Conservation (phyloP, 257 asterid genomes). For the Jasminum sambac region DNA sequence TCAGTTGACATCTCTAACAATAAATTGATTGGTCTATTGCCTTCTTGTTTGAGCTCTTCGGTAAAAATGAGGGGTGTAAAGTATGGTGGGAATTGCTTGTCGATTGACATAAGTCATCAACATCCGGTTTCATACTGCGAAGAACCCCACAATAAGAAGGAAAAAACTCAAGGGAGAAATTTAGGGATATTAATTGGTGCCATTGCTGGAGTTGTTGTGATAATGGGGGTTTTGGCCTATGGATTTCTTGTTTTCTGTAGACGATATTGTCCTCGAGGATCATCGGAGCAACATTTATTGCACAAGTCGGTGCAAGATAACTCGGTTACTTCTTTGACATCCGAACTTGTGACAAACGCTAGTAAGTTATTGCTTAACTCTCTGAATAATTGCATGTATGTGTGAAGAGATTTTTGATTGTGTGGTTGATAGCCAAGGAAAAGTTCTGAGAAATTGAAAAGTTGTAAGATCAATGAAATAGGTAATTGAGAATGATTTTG, state of each 20-base stretch:
- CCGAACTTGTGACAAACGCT: slow-evolving; percentile 53
- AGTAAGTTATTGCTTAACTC: slow-evolving; percentile 36
- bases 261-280: slow-evolving; percentile 40
- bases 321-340: slow-evolving; percentile 38
- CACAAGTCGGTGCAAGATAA: slow-evolving; percentile 49
- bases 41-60: slow-evolving; percentile 51
- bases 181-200: slow-evolving; percentile 45
- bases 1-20: slow-evolving; percentile 62
- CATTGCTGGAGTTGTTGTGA: slow-evolving; percentile 37
- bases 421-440: too few relatives aligned
- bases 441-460: too few relatives aligned
- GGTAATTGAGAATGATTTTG: too few relatives aligned
- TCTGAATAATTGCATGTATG: neutral
- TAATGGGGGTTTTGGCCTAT: slow-evolving; percentile 39
- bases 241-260: slow-evolving; percentile 50
- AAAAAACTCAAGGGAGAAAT: slow-evolving; percentile 30
- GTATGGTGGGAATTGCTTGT: slow-evolving; percentile 58
- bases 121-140: slow-evolving; percentile 45
- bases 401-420: too few relatives aligned
- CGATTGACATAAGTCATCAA: slow-evolving; percentile 40
- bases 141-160: slow-evolving; percentile 17
- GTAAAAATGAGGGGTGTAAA: slow-evolving; percentile 30
- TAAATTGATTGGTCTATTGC: slow-evolving; percentile 51
- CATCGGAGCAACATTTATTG: slow-evolving; percentile 59
- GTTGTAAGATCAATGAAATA: too few relatives aligned